Base-by-base conservation (phyloP, 2,329 filamentous ascomycete genomes). In the Neocatenulostroma microsporum region DNA sequence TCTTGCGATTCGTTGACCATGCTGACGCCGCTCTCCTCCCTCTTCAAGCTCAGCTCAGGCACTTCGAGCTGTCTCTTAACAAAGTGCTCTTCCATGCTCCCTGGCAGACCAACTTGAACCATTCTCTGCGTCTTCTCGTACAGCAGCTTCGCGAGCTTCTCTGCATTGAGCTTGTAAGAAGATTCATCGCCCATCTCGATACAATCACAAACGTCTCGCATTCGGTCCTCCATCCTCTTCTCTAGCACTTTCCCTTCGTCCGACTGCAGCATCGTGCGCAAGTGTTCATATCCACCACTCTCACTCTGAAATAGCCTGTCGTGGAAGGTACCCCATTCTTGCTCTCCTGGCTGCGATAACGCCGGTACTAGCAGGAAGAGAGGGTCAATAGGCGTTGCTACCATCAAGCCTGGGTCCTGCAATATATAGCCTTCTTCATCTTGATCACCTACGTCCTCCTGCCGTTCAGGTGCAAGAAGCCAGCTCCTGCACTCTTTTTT, bases 111-210 rank as follows among this genome's bases (percentile, higher is more conserved):
- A 1, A 63, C 66, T 4, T 65, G 61, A n/a, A 71, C 69, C 70
- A 93, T 82, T 4, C 69, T 69, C 42, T 71, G 69, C 4, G 87
- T 86, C 60, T 95, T 96, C 13, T 62, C 54, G 5, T 88, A 45
- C 1, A 96, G 54, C 37, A 80, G 70, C 2, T 61, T 54, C 5
- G 82, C 53, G 1, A 95, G 71, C 55, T 87, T 94, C 10, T 69
- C 64, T 51, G 83, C 73, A 49, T 72, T 91, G 17, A 94, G 64
- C 10, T 86, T 77, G 60, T 83, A 94, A 84, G 95, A 86, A 36
- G 66, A 76, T 59, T 95, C 87, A 84, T 83, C 84, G 19, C 91
- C 82, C n/a, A 91, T 82, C 21, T 91, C 82, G 9, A 93, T 82
- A 0, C 73, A 81, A 52, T 95, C 87, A 61, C 88, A 94, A 4